Base-by-base conservation (phyloP, 495 filamentous ascomycete genomes). In the Aspergillus homomorphus region DNA sequence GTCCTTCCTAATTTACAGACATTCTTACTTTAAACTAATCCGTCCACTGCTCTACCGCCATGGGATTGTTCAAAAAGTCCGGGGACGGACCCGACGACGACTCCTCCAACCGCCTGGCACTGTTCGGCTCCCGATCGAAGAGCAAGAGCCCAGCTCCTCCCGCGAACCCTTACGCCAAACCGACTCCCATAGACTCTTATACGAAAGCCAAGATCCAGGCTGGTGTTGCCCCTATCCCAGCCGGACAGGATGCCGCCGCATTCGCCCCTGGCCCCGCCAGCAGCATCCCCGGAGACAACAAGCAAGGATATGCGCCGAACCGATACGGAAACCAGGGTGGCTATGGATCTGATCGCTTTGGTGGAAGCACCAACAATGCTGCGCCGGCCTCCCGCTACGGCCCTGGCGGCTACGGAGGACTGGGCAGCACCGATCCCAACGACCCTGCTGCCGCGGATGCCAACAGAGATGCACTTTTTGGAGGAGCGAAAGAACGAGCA, bases 361-460 rank as follows among this genome's bases (percentile, higher is more conserved):
- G 83, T 46, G 74, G 66, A 53, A 69, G 72, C 53, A 65, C 61
- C 33, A 38, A 28, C 66, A 63, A 69, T 53, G 65, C 62, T 43
- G 63, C 69, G 51, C 62, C 64, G 41, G 51, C 72, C 45, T 73
- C 79, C 26, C 73, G 73, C 55, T 77, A 83, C 57, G 82, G 87
- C 38, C 72, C 81, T 52, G 87, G 88, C 58, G 89, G 89, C 49
- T 93, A 93, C 64, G 89, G 89, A 46, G 87, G 87, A 23, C 63
- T 91, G 45, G 87, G 86, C 56, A 73, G 67, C 59, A 57, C 64
- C 20, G 79, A 82, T 50, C 84, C 82, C 63, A 80, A 81, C 50
- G 79, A 82, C 55, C 78, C 82, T 26, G 67, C 64, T 45, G 63
- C 65, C 5, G 68, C 68, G 6, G 84, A 86, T 62, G 75, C 76